Conservation (phyloP, 208 protist species). For the Acanthamoeba lugdunensis region DNA sequence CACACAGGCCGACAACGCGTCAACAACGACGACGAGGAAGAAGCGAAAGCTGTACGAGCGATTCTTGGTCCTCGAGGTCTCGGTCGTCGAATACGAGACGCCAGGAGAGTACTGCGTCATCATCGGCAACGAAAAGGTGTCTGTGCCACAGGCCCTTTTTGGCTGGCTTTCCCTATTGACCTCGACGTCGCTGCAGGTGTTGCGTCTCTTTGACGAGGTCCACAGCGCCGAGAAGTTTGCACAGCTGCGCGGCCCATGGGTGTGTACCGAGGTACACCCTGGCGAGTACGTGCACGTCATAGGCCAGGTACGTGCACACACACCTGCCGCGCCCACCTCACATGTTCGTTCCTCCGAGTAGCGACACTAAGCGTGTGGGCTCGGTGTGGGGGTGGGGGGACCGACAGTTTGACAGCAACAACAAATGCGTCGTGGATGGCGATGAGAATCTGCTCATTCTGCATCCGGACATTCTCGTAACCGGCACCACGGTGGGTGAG, state of each 20-base stretch:
- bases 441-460: slow-evolving; percentile 68
- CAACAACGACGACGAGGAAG: not conserved
- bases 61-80: slow-evolving; percentile 62
- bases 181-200: not conserved
- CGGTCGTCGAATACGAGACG: not conserved
- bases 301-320: not conserved
- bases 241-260: slow-evolving; percentile 11
- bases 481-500: slow-evolving; percentile 65
- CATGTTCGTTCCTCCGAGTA: not conserved
- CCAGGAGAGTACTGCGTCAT: slow-evolving; percentile 10
- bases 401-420: not conserved
- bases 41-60: slow-evolving; percentile 16
- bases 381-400: not conserved
- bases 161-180: not conserved
- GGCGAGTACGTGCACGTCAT: slow-evolving; percentile 68
- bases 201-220: slow-evolving; percentile 45
- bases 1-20: not conserved
- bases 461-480: slow-evolving; percentile 58
- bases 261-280: slow-evolving; percentile 20
- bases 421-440: slow-evolving; percentile 32
- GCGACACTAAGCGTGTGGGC: not conserved
- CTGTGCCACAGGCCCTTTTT: not conserved
- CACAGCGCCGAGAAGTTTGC: slow-evolving; percentile 48
- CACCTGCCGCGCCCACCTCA: not conserved
- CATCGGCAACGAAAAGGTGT: slow-evolving; percentile 47